Evolutionary conservation across 2,329 filamentous ascomycete species (phyloP).

Genomic region (Teratosphaeria zuluensis): DNA sequence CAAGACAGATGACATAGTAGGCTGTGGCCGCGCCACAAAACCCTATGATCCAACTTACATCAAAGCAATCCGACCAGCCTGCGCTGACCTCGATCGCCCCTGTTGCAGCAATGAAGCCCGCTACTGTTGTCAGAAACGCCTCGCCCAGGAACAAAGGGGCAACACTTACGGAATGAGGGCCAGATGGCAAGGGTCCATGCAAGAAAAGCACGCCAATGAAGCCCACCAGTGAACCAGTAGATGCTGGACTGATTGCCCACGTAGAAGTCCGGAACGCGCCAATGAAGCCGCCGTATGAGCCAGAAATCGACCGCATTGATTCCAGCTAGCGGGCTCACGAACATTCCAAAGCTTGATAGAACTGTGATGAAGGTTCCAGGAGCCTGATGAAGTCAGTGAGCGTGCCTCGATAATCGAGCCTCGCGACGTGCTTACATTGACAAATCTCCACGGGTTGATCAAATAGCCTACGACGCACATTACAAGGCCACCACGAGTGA

Average conservation of each 20-base stretch:
- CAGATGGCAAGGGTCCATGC: neutral
- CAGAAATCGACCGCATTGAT: conserved; percentile 20
- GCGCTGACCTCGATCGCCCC: neutral
- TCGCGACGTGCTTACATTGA: neutral
- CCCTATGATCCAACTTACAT: neutral
- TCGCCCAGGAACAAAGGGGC: neutral
- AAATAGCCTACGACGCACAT: conserved; percentile 9
- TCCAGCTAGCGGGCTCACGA: conserved; percentile 16
- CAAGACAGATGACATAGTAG: neutral
- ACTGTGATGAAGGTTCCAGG: conserved; percentile 19
- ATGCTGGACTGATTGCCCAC: neutral
- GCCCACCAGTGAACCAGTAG: neutral
- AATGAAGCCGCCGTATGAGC: conserved; percentile 14
- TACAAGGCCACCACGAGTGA: conserved; percentile 9
- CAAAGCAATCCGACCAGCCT: neutral
- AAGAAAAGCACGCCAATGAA: neutral
- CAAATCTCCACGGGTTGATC: neutral
- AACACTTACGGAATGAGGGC: neutral
- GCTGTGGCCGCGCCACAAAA: neutral
- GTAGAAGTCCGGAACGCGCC: conserved; percentile 20
- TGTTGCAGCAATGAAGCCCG: neutral
- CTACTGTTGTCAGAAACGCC: neutral
- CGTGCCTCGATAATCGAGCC: neutral
- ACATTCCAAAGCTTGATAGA: conserved; percentile 20
- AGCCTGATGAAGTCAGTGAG: conserved; percentile 11